phyloP scores from a whole-genome alignment of 2,329 filamentous ascomycete species.

The Penicillium capsulatum region DNA sequence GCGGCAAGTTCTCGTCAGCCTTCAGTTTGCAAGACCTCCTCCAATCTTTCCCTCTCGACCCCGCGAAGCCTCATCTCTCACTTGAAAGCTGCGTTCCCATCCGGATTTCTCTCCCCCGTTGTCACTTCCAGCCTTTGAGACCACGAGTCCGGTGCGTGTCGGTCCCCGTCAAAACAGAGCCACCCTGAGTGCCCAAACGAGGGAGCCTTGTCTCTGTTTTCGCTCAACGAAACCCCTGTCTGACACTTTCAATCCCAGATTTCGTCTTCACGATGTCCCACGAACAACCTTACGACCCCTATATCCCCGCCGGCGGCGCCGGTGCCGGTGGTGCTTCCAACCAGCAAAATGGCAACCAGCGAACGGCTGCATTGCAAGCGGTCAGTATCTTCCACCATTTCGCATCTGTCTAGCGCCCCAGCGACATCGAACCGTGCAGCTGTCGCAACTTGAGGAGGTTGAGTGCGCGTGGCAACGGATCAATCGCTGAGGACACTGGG shows the following conservation, averaged over 20 bases:
- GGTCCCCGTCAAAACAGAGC: slow-evolving; percentile 16
- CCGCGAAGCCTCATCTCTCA: neutral
- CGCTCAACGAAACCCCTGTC: slow-evolving; percentile 13
- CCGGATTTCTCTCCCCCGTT: neutral
- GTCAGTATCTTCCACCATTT: slow-evolving; percentile 57
- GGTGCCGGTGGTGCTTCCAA: slow-evolving; percentile 51
- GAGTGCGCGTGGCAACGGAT: neutral
- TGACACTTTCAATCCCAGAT: slow-evolving; percentile 7
- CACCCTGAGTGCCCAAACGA: slow-evolving; percentile 15
- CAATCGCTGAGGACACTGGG: slow-evolving; percentile 1
- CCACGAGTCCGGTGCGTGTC: slow-evolving; percentile 7
- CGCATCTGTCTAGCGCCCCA: slow-evolving; percentile 10
- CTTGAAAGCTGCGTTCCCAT: neutral
- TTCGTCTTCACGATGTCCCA: slow-evolving; percentile 45
- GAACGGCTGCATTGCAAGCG: slow-evolving; percentile 73
- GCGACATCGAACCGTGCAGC: neutral
- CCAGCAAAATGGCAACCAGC: slow-evolving; percentile 55
- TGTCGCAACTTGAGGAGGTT: too few relatives aligned
- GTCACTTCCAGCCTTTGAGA: neutral
- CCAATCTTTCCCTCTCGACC: slow-evolving; percentile 2
- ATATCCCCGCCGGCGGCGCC: slow-evolving; percentile 67
- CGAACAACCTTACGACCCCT: slow-evolving; percentile 76
- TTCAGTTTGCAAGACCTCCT: slow-evolving; percentile 9
- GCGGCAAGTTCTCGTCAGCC: slow-evolving; percentile 22
- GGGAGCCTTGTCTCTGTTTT: slow-evolving; percentile 7